Evolutionary conservation across 2,329 filamentous ascomycete genomes (phyloP).

Genomic region (Trichoderma harzianum): DNA sequence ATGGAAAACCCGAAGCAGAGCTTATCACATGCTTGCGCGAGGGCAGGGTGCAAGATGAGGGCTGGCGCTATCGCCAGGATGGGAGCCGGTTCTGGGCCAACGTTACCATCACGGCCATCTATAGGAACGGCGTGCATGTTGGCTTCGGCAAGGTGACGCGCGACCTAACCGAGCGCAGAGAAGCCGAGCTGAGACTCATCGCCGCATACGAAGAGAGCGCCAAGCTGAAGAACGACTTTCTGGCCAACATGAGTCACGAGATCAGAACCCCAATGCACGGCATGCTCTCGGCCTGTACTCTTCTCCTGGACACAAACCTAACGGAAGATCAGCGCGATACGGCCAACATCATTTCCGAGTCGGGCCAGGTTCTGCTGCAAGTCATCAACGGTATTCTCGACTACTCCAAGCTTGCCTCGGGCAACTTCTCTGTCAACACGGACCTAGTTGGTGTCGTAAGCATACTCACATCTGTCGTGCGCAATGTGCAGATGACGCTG

Average conservation of each 20-base stretch:
- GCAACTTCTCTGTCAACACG: slow-evolving; percentile 54
- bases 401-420: slow-evolving; percentile 60
- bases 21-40: slow-evolving; percentile 51
- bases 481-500: slow-evolving; percentile 46
- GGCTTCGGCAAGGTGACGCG: slow-evolving; percentile 59
- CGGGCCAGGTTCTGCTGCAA: slow-evolving; percentile 54
- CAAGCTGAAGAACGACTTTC: slow-evolving; percentile 59
- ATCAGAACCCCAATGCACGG: slow-evolving; percentile 64
- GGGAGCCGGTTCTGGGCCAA: slow-evolving; percentile 60
- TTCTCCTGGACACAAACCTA: slow-evolving; percentile 54
- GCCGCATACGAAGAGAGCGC: slow-evolving; percentile 59
- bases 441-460: slow-evolving; percentile 48
- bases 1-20: slow-evolving; percentile 49
- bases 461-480: slow-evolving; percentile 47
- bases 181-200: slow-evolving; percentile 52
- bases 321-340: slow-evolving; percentile 53
- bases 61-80: slow-evolving; percentile 57
- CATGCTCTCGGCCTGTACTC: slow-evolving; percentile 56
- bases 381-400: slow-evolving; percentile 67
- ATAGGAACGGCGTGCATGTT: slow-evolving; percentile 49
- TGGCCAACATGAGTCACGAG: slow-evolving; percentile 63
- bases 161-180: slow-evolving; percentile 54
- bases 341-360: slow-evolving; percentile 56
- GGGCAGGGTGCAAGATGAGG: slow-evolving; percentile 56
- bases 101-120: slow-evolving; percentile 56